These are phyloP conservation scores for Malus asiatica DNA, from an alignment of 306 rosid genomes.

Conservation along the genomic window DNA sequence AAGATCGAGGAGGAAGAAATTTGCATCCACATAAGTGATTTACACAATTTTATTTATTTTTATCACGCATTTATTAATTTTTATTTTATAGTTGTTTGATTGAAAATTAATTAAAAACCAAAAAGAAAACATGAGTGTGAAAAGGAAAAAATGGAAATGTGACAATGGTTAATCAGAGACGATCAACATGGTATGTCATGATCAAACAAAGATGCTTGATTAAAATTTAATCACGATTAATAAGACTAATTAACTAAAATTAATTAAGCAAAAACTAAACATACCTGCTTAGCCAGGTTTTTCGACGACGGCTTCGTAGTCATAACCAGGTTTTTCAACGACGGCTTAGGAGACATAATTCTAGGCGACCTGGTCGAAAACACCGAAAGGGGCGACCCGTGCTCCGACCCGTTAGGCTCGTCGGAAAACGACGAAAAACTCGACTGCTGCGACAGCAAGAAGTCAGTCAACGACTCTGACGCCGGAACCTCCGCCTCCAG, in stretches of 20 bases:
- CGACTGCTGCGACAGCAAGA: slow-evolving; percentile 11
- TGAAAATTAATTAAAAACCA: not conserved
- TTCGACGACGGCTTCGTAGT: not conserved
- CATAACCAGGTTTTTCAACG: not conserved
- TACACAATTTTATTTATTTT: too few relatives aligned
- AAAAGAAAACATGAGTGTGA: not conserved
- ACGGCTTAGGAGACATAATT: not conserved
- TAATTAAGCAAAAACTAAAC: not conserved
- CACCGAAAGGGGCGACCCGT: slow-evolving; percentile 41
- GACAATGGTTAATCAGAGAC: not conserved
- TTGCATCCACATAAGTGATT: not conserved
- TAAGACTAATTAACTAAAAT: not conserved
- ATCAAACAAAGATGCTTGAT: not conserved
- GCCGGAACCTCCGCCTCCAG: slow-evolving; percentile 27
- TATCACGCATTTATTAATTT: too few relatives aligned
- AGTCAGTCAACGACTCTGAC: slow-evolving; percentile 19
- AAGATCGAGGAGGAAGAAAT: too few relatives aligned
- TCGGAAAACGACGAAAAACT: slow-evolving; percentile 43
- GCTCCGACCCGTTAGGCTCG: slow-evolving; percentile 25
- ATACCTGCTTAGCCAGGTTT: not conserved
- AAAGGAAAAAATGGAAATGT: not conserved
- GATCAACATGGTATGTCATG: not conserved
- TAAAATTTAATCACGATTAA: not conserved
- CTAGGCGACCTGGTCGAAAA: not conserved
- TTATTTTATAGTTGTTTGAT: too few relatives aligned